phyloP scores from a whole-genome alignment of 169 alveolate genomes.

The Babesia ovata region DNA sequence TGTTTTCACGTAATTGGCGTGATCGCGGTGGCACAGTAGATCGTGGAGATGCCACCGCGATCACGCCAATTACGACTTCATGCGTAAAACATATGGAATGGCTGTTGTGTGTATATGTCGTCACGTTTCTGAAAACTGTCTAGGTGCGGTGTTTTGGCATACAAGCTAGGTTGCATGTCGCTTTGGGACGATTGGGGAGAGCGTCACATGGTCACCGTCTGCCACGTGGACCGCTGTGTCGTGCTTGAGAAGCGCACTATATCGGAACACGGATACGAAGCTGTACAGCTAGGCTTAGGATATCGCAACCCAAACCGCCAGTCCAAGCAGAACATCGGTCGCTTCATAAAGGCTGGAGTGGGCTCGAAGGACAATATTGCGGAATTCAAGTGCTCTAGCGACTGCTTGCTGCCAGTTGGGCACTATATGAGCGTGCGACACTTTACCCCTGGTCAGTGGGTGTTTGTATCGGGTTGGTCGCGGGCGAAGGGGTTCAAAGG shows the following conservation, averaged over 20 bases:
- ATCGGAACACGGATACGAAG: conserved; percentile 85
- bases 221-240: conserved; percentile 81
- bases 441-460: conserved; percentile 88
- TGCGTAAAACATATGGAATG: too few species aligned
- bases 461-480: conserved; percentile 85
- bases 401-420: conserved; percentile 85
- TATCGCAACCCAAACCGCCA: conserved; percentile 75
- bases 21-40: too few species aligned
- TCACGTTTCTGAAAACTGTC: too few species aligned
- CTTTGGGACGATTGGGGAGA: conserved; percentile 90
- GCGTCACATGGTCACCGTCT: conserved; percentile 83
- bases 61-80: too few species aligned
- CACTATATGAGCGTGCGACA: conserved; percentile 83
- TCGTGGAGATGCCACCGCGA: too few species aligned
- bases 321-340: conserved; percentile 79
- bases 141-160: conserved; percentile 82
- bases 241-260: conserved; percentile 81
- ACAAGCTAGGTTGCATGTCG: conserved; percentile 86
- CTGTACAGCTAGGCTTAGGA: conserved; percentile 83
- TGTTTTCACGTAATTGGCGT: too few species aligned
- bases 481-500: conserved; percentile 85
- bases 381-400: conserved; percentile 86
- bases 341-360: conserved; percentile 72
- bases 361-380: conserved; percentile 80
- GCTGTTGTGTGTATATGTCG: too few species aligned